Percentiles rank a stretch among this genome's conserved stretches.
Evolutionary conservation across 75 land plant genomes (phyloP).

Genomic region (Sequoia sempervirens): DNA sequence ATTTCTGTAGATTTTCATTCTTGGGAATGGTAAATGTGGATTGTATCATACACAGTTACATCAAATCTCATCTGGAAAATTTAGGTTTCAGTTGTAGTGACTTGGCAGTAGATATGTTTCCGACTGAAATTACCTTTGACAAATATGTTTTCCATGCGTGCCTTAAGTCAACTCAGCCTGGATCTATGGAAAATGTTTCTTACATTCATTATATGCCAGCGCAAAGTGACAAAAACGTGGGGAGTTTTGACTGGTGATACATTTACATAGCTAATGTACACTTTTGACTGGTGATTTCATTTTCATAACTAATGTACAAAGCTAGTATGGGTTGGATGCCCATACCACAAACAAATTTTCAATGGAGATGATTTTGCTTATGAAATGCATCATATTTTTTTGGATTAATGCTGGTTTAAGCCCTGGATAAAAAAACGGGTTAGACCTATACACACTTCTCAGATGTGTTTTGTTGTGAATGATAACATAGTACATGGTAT

Average conservation of each 20-base stretch:
- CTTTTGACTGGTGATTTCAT: constrained; percentile 7
- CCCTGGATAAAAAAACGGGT: neutral
- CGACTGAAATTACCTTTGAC: constrained; percentile 3
- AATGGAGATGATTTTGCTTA: constrained; percentile 3
- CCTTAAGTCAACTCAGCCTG: neutral
- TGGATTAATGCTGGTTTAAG: neutral
- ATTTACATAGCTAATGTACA: constrained; percentile 9
- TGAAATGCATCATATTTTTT: neutral
- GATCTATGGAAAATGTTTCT: constrained; percentile 14
- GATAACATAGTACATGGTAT: neutral
- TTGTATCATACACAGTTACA: constrained; percentile 13
- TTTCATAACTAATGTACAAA: constrained; percentile 12
- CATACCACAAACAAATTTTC: constrained; percentile 7
- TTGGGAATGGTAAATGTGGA: neutral
- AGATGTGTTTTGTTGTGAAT: neutral
- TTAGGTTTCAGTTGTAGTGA: constrained; percentile 12
- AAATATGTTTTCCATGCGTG: constrained; percentile 8
- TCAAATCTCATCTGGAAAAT: constrained; percentile 4
- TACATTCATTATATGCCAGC: constrained; percentile 12
- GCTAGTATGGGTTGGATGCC: constrained; percentile 9
- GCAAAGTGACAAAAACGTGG: neutral
- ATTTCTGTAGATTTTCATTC: constrained; percentile 9
- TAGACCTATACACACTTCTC: neutral
- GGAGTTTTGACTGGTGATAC: constrained; percentile 14
- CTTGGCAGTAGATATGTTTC: constrained; percentile 5